Evolutionary conservation across 495 filamentous ascomycete genomes (phyloP), one percentile per base, ranked within the genome.

Genomic region (Neurospora terricola): DNA sequence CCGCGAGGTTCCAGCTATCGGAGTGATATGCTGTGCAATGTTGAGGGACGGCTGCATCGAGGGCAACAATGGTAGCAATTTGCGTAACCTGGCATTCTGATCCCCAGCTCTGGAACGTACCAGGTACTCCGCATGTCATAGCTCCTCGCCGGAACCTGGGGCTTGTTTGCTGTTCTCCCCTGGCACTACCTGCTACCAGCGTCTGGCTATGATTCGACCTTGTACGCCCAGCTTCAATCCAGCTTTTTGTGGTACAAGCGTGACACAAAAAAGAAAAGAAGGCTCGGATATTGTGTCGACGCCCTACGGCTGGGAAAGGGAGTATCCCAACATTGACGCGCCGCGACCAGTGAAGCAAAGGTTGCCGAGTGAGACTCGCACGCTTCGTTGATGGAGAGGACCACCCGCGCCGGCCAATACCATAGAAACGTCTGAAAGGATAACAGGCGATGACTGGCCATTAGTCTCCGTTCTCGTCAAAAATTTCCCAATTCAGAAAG

Each of bases 401-500:
- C 69, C 18, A 71, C n/a, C 37, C 69, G 10, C 21, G 11, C 37
- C 30, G 14, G n/a, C 9, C 69, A 36, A 39, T 34, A 40, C 18
- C 69, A 11, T 12, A 23, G 12, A 14, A 70, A 38, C 37, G n/a
- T 70, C 48, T 30, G 54, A 62, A 62, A 62, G 54, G 54, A 62
- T 21, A 54, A 37, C 34, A 68, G 69, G 45, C 54, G 10, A 45
- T 76, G 75, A 73, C 75, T 79, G 76, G 74, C 72, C 73, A 70
- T 43, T 59, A 59, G 39, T 48, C 23, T 68, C 23, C 48, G 66
- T 59, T 71, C 79, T 81, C 79, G 80, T 81, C 76, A 81, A 81
- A 80, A 77, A 79, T 77, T 76, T 74, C 80, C 77, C 75, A 76
- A 81, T 78, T 70, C 70, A 80, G 79, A 16, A 76, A 79, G 69